Evolutionary conservation across 306 rosid species (phyloP).

Genomic region (barrel medic (Medicago truncatula)): DNA sequence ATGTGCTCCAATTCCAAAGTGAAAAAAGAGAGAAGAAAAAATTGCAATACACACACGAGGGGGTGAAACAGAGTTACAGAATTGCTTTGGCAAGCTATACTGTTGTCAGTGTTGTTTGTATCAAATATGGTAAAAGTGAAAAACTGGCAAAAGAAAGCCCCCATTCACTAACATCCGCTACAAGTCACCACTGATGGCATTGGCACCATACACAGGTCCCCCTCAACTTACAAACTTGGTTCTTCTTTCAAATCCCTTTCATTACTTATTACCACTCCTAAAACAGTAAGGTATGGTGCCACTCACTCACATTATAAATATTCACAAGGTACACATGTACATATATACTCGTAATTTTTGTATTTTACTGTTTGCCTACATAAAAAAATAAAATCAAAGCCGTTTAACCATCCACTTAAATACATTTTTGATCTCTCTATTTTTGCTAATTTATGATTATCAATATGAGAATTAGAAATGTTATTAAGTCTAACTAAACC

Average conservation of each 20-base stretch:
- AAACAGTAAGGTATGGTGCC: slow-evolving; percentile 3
- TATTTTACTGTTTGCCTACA: too few relatives aligned
- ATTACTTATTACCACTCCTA: slow-evolving; percentile 13
- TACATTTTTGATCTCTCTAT: too few relatives aligned
- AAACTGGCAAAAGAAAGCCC: slow-evolving; percentile 42
- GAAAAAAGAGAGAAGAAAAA: background rate
- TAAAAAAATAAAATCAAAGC: too few relatives aligned
- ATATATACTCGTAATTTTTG: background rate
- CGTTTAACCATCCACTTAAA: too few relatives aligned
- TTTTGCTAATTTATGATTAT: too few relatives aligned
- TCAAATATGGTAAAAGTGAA: slow-evolving; percentile 42
- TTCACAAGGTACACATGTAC: background rate
- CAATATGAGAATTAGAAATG: too few relatives aligned
- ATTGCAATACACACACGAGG: slow-evolving; percentile 45
- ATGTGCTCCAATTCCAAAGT: slow-evolving; percentile 37
- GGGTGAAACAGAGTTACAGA: slow-evolving; percentile 47
- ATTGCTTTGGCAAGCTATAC: slow-evolving; percentile 39
- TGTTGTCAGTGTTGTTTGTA: slow-evolving; percentile 42
- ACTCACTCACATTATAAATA: background rate
- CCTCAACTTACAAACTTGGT: slow-evolving; percentile 26
- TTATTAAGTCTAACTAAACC: too few relatives aligned
- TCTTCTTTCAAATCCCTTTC: slow-evolving; percentile 16
- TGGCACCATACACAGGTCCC: slow-evolving; percentile 33
- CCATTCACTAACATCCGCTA: slow-evolving; percentile 39
- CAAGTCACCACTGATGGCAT: slow-evolving; percentile 28